phyloP scores from a whole-genome alignment of 73 alveolate species.

The Paramecium sexaurelia region DNA sequence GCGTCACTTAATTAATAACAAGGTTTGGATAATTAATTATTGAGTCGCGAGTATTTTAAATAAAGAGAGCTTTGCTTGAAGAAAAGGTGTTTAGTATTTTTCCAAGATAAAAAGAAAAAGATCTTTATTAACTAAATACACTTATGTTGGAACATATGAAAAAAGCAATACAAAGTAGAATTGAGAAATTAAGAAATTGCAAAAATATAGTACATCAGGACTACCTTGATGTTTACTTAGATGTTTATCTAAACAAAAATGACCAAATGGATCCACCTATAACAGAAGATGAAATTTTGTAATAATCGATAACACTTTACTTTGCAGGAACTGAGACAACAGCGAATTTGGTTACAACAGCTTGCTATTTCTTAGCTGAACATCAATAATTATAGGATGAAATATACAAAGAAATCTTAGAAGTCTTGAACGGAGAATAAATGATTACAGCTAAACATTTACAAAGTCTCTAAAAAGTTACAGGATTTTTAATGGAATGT shows the following conservation, averaged over 20 bases:
- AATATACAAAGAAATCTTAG: neutral
- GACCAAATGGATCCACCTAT: neutral
- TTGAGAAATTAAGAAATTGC: neutral
- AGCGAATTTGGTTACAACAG: slow-evolving; percentile 15
- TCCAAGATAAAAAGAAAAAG: slow-evolving; percentile 24
- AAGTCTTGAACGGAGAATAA: neutral
- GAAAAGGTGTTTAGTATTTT: neutral
- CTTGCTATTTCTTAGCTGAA: neutral
- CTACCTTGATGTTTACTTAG: neutral
- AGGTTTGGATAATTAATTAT: slow-evolving; percentile 7
- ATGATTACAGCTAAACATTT: neutral
- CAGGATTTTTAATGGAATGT: slow-evolving; percentile 45
- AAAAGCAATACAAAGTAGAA: neutral
- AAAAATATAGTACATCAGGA: neutral
- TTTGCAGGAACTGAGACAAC: slow-evolving; percentile 61
- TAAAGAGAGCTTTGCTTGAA: slow-evolving; percentile 41
- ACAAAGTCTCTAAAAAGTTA: neutral
- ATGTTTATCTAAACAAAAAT: neutral
- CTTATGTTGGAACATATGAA: neutral
- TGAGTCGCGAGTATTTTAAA: neutral
- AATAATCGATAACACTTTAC: slow-evolving; percentile 18
- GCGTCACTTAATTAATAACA: neutral
- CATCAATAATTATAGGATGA: neutral
- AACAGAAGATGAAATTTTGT: slow-evolving; percentile 21
- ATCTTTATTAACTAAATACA: neutral